phyloP scores from a whole-genome alignment of 768 basidiomycete genomes.

The Pleurotus cornucopiae region DNA sequence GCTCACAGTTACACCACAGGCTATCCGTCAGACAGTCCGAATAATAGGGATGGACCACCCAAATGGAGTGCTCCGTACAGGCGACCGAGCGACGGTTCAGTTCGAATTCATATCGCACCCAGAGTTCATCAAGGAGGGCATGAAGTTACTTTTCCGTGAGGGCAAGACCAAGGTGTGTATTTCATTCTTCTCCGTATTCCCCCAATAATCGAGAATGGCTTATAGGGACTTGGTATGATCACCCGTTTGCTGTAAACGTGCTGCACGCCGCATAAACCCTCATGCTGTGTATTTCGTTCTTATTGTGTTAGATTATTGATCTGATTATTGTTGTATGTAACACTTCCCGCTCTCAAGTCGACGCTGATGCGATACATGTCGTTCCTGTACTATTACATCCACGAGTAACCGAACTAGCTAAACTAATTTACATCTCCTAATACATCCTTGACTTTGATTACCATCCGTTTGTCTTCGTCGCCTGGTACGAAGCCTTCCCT shows the following conservation, averaged over 20 bases:
- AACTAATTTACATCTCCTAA: constrained; percentile 12
- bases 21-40: constrained; percentile 86
- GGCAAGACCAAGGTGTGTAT: constrained; percentile 84
- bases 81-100: constrained; percentile 89
- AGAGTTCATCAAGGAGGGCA: constrained; percentile 90
- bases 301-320: neutral
- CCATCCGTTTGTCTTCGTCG: neutral
- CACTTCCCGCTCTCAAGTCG: neutral
- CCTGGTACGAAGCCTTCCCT: constrained; percentile 17
- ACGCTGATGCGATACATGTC: constrained; percentile 4
- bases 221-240: constrained; percentile 73
- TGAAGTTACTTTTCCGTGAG: constrained; percentile 91
- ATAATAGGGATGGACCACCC: constrained; percentile 91
- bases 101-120: constrained; percentile 94
- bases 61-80: constrained; percentile 85
- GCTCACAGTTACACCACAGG: constrained; percentile 35
- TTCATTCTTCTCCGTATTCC: neutral
- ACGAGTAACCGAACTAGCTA: neutral
- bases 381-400: neutral
- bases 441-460: neutral
- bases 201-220: constrained; percentile 2
- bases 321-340: neutral
- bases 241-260: constrained; percentile 52
- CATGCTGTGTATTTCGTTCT: neutral
- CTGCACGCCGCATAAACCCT: neutral